A percentile compares a stretch with the other conserved stretches of the same genome.
These are phyloP conservation scores for Aspergillus nanangensis DNA, from an alignment of 495 filamentous ascomycete species.

Conservation along the genomic window DNA sequence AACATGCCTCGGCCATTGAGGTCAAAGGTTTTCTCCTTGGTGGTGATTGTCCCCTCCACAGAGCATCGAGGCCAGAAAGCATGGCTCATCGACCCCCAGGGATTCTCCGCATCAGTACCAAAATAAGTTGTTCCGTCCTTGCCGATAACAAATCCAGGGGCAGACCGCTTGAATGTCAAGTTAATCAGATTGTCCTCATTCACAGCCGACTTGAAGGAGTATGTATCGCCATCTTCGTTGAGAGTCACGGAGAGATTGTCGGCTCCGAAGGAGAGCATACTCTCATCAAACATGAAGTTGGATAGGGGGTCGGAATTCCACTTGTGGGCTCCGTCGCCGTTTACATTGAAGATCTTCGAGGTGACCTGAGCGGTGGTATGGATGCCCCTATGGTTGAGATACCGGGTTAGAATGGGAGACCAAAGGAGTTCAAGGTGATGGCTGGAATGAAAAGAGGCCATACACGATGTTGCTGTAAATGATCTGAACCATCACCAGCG, in stretches of 20 bases:
- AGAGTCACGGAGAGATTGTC: conserved; percentile 77
- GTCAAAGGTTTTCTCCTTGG: conserved; percentile 76
- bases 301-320: conserved; percentile 76
- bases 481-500: conserved; percentile 76
- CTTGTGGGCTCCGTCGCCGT: conserved; percentile 59
- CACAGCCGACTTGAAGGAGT: conserved; percentile 78
- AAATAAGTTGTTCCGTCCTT: conserved; percentile 81
- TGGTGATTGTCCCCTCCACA: conserved; percentile 78
- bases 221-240: conserved; percentile 75
- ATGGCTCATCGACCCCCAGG: conserved; percentile 91
- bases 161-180: conserved; percentile 65
- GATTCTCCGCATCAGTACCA: conserved; percentile 76
- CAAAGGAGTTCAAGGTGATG: not conserved
- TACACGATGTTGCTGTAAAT: conserved; percentile 98
- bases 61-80: conserved; percentile 86
- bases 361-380: conserved; percentile 89
- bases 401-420: conserved; percentile 4
- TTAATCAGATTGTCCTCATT: conserved; percentile 77
- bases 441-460: conserved; percentile 26
- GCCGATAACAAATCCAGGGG: conserved; percentile 82
- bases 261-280: conserved; percentile 76
- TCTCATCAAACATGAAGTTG: conserved; percentile 78
- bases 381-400: conserved; percentile 70
- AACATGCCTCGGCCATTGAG: conserved; percentile 75
- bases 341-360: conserved; percentile 80